Evolutionary conservation across 805 yeast genomes (phyloP).

Genomic region (Grigorovia yakushimaensis): DNA sequence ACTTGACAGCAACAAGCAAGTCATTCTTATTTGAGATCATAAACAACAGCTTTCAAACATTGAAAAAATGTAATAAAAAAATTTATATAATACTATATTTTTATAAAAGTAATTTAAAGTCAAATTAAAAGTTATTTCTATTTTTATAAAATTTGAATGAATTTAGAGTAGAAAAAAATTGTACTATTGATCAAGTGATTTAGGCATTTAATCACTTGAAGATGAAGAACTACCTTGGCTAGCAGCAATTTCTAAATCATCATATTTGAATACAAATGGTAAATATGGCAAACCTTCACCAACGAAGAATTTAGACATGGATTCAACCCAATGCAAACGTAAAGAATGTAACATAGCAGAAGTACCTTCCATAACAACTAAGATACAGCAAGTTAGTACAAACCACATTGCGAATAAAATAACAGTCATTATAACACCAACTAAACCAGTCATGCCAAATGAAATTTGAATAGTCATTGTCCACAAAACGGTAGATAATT

Average conservation of each 20-base stretch:
- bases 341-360: constrained; percentile 76
- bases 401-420: constrained; percentile 68
- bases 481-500: constrained; percentile 65
- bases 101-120: not conserved
- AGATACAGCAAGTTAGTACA: constrained; percentile 53
- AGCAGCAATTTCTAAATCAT: constrained; percentile 9
- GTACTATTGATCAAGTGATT: not conserved
- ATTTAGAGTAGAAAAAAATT: too few species aligned
- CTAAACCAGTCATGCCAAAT: constrained; percentile 43
- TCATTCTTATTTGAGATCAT: too few species aligned
- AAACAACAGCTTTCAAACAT: not conserved
- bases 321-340: constrained; percentile 74
- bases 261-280: constrained; percentile 43
- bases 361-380: constrained; percentile 75
- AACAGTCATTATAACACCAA: constrained; percentile 50
- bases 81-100: not conserved
- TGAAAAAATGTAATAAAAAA: not conserved
- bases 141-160: too few species aligned
- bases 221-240: not conserved
- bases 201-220: not conserved
- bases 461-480: constrained; percentile 62
- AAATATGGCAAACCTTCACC: constrained; percentile 65
- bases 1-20: too few species aligned
- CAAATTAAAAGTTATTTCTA: not conserved
- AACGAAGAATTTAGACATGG: constrained; percentile 70